Base-by-base conservation (phyloP, 371 early-diverging fungal genomes). In the Mortierella sp. region DNA sequence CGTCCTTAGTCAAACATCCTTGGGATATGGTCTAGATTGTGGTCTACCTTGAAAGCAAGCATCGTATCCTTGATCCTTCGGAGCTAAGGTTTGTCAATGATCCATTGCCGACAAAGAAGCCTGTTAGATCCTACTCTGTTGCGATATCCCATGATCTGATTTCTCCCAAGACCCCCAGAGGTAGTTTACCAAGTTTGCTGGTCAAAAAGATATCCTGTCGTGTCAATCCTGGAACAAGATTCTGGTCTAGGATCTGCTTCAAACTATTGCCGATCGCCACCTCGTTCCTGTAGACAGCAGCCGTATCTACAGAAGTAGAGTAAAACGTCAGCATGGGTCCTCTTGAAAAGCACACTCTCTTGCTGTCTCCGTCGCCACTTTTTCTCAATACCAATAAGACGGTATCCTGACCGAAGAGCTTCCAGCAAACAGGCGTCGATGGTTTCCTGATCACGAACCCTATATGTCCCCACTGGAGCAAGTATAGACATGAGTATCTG, bases 171-270 rank as follows among this genome's bases (percentile, higher is more conserved):
- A n/a, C n/a, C n/a, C n/a, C n/a, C n/a, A n/a, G n/a, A n/a, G n/a
- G n/a, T n/a, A n/a, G n/a, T 79, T 67, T 85, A 91, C 94, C 86
- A 45, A 99, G 86, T 77, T 99, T 99, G 51, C 94, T 94, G 0
- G 97, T 96, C 48, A 99, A 86, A 85, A 97, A 99, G 2, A 99
- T 46, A 27, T 96, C 95, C 39, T 89, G 65, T n/a, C 99, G 83
- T 40, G 79, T 65, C 0, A 96, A 60, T n/a, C 72, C 79, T 22
- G 85, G 84, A 3, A 79, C 62, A 13, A 76, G 51, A 29, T 78
- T 64, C 47, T 90, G 82, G 3, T 69, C 63, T 51, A 97, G 84
- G 25, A 89, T 78, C 24, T 89, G 82, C 8, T 82, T 77, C 9
- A 97, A 52, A 13, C 89, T 86, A 9, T 71, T 66, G 12, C 98